Conservation (phyloP, 192 early-diverging fungal species). For the Fimicolochytrium jonesii region DNA sequence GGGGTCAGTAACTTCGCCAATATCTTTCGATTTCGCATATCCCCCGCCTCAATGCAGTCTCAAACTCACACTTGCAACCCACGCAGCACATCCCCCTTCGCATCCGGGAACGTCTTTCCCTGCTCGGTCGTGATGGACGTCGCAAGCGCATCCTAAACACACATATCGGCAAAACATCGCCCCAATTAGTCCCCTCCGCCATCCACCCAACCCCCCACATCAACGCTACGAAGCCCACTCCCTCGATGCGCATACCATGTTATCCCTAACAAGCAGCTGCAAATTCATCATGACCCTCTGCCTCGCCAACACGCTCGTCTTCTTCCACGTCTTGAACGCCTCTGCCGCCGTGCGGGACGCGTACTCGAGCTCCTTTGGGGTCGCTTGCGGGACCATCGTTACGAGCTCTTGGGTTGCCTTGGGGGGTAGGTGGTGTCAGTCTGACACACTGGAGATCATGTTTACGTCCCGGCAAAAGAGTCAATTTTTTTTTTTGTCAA, state of each 20-base stretch:
- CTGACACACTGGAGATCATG: too few species aligned
- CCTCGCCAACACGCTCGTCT: conserved; percentile 75
- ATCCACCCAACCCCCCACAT: too few species aligned
- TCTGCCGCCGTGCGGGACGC: conserved; percentile 66
- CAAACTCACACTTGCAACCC: conserved; percentile 68
- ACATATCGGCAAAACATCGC: not conserved
- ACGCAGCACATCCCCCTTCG: conserved; percentile 86
- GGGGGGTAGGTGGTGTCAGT: too few species aligned
- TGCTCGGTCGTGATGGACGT: conserved; percentile 81
- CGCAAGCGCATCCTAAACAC: conserved; percentile 62
- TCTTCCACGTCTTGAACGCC: conserved; percentile 84
- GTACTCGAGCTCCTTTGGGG: conserved; percentile 71
- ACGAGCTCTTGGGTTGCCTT: conserved; percentile 90
- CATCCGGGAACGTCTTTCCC: conserved; percentile 91
- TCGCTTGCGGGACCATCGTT: conserved; percentile 83
- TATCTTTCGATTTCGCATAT: too few species aligned
- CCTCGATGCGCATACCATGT: conserved; percentile 43
- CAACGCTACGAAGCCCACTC: not conserved
- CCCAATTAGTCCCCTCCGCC: too few species aligned
- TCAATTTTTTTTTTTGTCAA: too few species aligned
- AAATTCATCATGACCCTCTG: conserved; percentile 91
- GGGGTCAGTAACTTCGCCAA: not conserved
- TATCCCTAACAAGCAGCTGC: conserved; percentile 73
- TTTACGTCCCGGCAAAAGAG: too few species aligned
- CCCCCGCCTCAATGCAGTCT: not conserved